These are phyloP conservation scores for Golovinomyces cichoracearum DNA, from an alignment of 2,329 filamentous ascomycete species.

Conservation along the genomic window DNA sequence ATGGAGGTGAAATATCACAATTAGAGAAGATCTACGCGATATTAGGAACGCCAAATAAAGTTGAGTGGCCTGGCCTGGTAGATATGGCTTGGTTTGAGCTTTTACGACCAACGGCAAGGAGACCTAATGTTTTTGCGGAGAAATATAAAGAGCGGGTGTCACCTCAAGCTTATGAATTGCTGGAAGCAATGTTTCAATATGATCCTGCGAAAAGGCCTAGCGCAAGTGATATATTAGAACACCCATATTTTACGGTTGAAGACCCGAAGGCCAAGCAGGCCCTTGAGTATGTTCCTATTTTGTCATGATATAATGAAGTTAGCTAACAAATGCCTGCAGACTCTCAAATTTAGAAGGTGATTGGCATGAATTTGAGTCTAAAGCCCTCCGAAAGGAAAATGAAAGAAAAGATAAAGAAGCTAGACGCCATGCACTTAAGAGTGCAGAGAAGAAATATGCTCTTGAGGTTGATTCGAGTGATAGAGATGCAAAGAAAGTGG, in stretches of 20 bases:
- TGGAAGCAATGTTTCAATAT: conserved; percentile 66
- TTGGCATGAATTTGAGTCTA: conserved; percentile 98
- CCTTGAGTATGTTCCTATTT: conserved; percentile 36
- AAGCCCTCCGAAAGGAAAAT: conserved; percentile 74
- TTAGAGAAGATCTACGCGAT: conserved; percentile 90
- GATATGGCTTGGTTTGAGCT: conserved; percentile 96
- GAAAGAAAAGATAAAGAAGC: conserved; percentile 31
- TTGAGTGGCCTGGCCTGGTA: conserved; percentile 69
- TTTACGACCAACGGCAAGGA: conserved; percentile 49
- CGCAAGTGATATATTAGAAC: conserved; percentile 58
- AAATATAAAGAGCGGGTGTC: conserved; percentile 58
- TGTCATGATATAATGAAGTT: background rate
- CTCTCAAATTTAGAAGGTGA: conserved; percentile 65
- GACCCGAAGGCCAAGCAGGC: conserved; percentile 54
- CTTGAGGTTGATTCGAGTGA: background rate
- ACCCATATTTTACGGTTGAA: conserved; percentile 70
- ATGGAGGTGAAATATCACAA: conserved; percentile 86
- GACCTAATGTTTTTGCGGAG: conserved; percentile 51
- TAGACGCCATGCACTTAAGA: conserved; percentile 5
- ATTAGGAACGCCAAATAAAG: conserved; percentile 61
- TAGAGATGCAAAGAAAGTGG: background rate
- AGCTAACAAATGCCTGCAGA: conserved; percentile 17
- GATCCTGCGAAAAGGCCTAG: conserved; percentile 64
- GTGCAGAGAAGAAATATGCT: background rate
- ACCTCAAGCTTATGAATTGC: conserved; percentile 55